These are phyloP conservation scores for Batkoa obscura DNA, from an alignment of 371 early-diverging fungal species.

Conservation along the genomic window DNA sequence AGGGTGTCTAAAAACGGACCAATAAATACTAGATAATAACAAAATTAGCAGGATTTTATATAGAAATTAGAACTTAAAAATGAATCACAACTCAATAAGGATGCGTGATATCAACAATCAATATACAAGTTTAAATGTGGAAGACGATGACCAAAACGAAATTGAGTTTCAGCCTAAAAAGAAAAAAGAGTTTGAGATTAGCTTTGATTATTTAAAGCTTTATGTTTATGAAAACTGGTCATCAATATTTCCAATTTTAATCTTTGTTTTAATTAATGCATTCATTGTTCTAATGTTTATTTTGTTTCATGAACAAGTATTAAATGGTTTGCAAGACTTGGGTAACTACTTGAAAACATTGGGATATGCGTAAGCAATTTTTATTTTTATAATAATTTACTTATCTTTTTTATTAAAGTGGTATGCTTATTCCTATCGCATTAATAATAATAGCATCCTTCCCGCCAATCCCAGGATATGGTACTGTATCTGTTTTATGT, in stretches of 20 bases:
- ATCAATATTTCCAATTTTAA: not conserved
- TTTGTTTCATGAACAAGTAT: not conserved
- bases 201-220: not conserved
- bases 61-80: too few species aligned
- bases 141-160: too few species aligned
- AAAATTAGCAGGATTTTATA: too few species aligned
- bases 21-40: too few species aligned
- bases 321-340: not conserved
- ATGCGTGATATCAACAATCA: too few species aligned
- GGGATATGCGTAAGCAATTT: not conserved
- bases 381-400: not conserved
- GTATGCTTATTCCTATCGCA: slow-evolving; percentile 3
- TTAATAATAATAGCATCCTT: slow-evolving; percentile 8
- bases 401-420: not conserved
- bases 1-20: too few species aligned
- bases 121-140: too few species aligned
- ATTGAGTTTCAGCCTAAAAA: not conserved
- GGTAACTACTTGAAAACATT: slow-evolving; percentile 1
- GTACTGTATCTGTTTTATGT: slow-evolving; percentile 8
- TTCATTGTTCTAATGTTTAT: not conserved
- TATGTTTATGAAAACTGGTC: not conserved
- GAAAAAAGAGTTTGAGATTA: not conserved
- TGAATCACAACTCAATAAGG: too few species aligned
- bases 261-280: not conserved
- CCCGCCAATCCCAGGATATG: slow-evolving; percentile 11